A percentile compares a stretch with the other conserved stretches of the same genome.
phyloP scores from a whole-genome alignment of 139 green algal species.

The Edaphochlamys debaryana region DNA sequence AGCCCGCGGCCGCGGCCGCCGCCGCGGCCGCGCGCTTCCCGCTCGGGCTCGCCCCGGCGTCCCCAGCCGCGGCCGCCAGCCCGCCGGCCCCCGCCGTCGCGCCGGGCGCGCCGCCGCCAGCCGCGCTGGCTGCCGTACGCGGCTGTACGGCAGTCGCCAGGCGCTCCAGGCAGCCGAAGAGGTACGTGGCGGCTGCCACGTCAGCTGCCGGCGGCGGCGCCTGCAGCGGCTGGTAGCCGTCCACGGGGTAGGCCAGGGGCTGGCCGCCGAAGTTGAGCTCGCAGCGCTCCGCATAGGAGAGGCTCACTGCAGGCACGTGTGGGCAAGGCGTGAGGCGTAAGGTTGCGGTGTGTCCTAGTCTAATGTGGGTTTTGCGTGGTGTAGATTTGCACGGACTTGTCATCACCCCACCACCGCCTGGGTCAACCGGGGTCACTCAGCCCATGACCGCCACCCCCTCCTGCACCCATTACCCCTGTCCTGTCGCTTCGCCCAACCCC shows the following conservation, averaged over 20 bases:
- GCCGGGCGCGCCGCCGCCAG: neutral
- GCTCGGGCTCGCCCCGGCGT: neutral
- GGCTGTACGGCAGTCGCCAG: constrained; percentile 48
- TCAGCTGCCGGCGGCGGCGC: constrained; percentile 34
- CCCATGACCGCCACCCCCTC: too few species aligned
- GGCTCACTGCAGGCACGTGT: constrained; percentile 86
- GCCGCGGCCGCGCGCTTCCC: neutral
- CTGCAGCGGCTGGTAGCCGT: constrained; percentile 81
- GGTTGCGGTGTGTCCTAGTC: too few species aligned
- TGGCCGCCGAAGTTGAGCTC: constrained; percentile 84
- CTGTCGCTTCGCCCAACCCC: too few species aligned
- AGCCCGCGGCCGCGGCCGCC: neutral
- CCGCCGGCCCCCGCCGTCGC: neutral
- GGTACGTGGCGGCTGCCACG: constrained; percentile 52
- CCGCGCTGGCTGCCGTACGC: neutral
- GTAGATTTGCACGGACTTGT: too few species aligned
- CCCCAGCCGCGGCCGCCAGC: neutral
- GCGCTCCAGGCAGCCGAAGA: constrained; percentile 67
- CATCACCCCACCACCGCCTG: too few species aligned
- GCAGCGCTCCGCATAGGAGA: constrained; percentile 83
- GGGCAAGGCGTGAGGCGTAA: too few species aligned
- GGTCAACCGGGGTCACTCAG: too few species aligned
- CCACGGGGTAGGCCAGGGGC: constrained; percentile 81
- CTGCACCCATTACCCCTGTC: too few species aligned
- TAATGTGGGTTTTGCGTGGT: too few species aligned